These are phyloP conservation scores for Aspergillus clavatus DNA, from an alignment of 2,329 filamentous ascomycete genomes.

Conservation along the genomic window DNA sequence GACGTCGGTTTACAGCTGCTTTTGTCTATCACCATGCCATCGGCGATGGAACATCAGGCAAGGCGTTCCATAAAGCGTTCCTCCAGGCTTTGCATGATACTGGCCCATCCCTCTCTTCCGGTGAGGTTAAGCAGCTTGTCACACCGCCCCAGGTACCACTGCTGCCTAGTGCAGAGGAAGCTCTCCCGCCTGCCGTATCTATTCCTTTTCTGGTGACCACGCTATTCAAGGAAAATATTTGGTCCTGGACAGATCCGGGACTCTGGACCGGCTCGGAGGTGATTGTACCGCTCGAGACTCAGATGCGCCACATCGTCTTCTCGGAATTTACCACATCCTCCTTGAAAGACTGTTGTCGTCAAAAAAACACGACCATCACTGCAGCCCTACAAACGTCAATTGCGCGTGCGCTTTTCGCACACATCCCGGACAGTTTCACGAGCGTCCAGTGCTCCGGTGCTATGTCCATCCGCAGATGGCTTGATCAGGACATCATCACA, in stretches of 20 bases:
- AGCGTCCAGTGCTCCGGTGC: conserved; percentile 30
- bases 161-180: conserved; percentile 38
- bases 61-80: conserved; percentile 44
- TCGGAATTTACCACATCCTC: conserved; percentile 24
- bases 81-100: conserved; percentile 29
- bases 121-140: conserved; percentile 19
- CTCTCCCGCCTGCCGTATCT: conserved; percentile 39
- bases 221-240: conserved; percentile 33
- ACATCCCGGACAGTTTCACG: conserved; percentile 27
- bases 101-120: conserved; percentile 7
- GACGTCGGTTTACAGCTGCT: conserved; percentile 36
- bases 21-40: conserved; percentile 49
- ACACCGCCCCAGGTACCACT: conserved; percentile 27
- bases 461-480: conserved; percentile 37
- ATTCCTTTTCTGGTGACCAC: conserved; percentile 31
- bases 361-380: conserved; percentile 40
- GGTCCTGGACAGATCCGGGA: conserved; percentile 22
- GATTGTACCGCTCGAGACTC: conserved; percentile 18
- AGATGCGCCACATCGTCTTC: conserved; percentile 30
- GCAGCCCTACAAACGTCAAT: conserved; percentile 37
- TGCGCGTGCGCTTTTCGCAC: conserved; percentile 34
- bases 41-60: conserved; percentile 44
- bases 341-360: conserved; percentile 32
- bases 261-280: conserved; percentile 36
- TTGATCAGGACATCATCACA: conserved; percentile 31